Evolutionary conservation across 2,329 filamentous ascomycete species (phyloP), one percentile per base, ranked within the genome.

Genomic region (Hypoxylon sp.): DNA sequence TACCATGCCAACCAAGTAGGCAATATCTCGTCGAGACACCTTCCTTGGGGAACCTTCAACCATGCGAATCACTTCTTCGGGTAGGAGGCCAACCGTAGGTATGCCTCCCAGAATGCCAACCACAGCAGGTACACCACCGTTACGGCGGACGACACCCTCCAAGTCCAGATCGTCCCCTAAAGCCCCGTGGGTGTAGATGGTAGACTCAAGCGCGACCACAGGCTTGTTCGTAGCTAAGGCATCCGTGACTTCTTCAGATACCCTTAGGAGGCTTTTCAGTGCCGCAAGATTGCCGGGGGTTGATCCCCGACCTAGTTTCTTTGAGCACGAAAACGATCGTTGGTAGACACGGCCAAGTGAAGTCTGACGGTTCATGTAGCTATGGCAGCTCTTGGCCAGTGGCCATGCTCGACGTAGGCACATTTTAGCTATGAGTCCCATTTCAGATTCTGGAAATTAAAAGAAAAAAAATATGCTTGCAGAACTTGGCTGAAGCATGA

Each of bases 111-210:
- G 80, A 53, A 99, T 87, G 41, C 93, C 95, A 75, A 97, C 92
- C 2, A 96, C 97, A 28, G 95, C 95, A 2, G 95, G 95, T 13
- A 97, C 85, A 15, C 85, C 93, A 39, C 95, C 95, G 77, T 93
- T 86, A 41, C 84, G 82, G 47, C 95, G 90, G 51, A 98, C 91
- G 41, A 96, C 84, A 11, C 89, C 88, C 74, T 97, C 92, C 62
- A 98, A 86, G 48, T 90, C 85, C 19, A 87, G 80, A 47, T 85
- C 83, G 32, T 88, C 86, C n/a, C 92, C 92, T 13, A 99, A 83
- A 20, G 91, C 89, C 41, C 93, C 94, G 79, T 99, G 95, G 1
- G 95, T 99, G 78, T 99, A 98, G 71, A 99, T 98, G 4, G 95
- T 97, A 1, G 92, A 93, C 78, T 99, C 95, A 4, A 99, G 84